Percentiles rank a stretch among this genome's conserved stretches.
phyloP scores from a whole-genome alignment of 495 filamentous ascomycete species.

The Cenococcum geophilum region DNA sequence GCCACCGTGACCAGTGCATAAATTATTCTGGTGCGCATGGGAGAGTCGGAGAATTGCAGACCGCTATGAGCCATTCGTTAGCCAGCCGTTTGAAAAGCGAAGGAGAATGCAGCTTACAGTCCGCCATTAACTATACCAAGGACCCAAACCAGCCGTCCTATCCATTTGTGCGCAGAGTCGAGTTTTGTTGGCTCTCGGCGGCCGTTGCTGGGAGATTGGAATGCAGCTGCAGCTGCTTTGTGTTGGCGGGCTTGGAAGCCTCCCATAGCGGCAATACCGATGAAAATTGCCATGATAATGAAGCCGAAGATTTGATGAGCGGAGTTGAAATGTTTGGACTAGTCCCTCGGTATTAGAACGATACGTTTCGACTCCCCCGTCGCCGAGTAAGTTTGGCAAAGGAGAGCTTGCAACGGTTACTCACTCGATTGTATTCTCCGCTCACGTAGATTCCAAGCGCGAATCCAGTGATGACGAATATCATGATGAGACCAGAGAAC shows the following conservation, averaged over 20 bases:
- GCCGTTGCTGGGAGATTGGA: conserved; percentile 2
- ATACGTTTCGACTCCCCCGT: background rate
- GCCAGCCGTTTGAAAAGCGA: background rate
- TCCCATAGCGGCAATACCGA: conserved; percentile 4
- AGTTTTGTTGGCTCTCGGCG: background rate
- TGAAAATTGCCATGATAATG: conserved; percentile 6
- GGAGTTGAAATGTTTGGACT: conserved; percentile 16
- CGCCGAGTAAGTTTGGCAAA: background rate
- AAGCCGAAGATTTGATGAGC: conserved; percentile 21
- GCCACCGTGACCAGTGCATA: background rate
- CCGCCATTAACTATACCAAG: conserved; percentile 13
- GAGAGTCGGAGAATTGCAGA: conserved; percentile 3
- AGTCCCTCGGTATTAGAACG: background rate
- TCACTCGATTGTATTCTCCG: conserved; percentile 28
- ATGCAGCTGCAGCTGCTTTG: background rate
- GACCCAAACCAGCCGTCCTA: background rate
- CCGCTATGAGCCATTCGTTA: background rate
- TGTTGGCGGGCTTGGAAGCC: conserved; percentile 3
- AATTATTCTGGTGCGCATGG: conserved; percentile 4
- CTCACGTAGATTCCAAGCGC: conserved; percentile 23
- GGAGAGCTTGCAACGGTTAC: background rate
- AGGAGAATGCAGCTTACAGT: conserved; percentile 5
- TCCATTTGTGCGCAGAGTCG: background rate
- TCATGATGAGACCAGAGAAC: conserved; percentile 17
- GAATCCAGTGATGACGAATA: conserved; percentile 25